Evolutionary conservation across 73 alveolate species (phyloP), one percentile per base, ranked within the genome.

Genomic region (Blepharisma japonicum): DNA sequence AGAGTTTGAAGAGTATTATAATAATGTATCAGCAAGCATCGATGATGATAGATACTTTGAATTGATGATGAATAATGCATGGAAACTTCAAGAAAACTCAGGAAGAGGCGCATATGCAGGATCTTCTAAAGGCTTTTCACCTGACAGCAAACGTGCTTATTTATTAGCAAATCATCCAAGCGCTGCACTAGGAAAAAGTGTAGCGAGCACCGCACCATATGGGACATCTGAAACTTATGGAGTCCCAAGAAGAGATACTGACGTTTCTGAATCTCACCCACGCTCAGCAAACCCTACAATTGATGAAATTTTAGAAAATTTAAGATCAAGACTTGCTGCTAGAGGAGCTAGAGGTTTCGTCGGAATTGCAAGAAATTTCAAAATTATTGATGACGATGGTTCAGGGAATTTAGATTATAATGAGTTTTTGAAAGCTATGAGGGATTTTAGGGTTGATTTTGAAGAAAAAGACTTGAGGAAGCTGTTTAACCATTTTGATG

Each of bases 11-110:
- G 94, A 86, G 70, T 86, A 86, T 61, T 86, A 86, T 56, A 86
- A 84, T 55, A 83, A 83, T 77, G 83, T 86, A 53, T 83, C 91
- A 23, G 78, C 87, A 20, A 77, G 88, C 38, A 86, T 89, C 86
- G 97, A 91, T 80, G 79, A 90, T 77, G 97, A 91, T 82, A 84
- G 89, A 74, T 91, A 80, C 77, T 85, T 85, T 49, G 91, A 89
- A 76, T 77, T 86, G 56, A 53, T 92, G 92, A 90, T 94, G 95
- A 88, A 90, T 38, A 87, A 89, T 78, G 87, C 96, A 0, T 94
- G 99, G 99, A 84, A 87, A 53, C 83, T 89, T 25, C 18, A 68
- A 20, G 89, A 80, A 42, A 2, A n/a, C 5, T 39, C 74, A 18
- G 74, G 81, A 79, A 86, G 46, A n/a, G 20, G 42, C 3, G 42